Base-by-base conservation (phyloP, 2,329 filamentous ascomycete genomes). In the Fusarium chaquense region DNA sequence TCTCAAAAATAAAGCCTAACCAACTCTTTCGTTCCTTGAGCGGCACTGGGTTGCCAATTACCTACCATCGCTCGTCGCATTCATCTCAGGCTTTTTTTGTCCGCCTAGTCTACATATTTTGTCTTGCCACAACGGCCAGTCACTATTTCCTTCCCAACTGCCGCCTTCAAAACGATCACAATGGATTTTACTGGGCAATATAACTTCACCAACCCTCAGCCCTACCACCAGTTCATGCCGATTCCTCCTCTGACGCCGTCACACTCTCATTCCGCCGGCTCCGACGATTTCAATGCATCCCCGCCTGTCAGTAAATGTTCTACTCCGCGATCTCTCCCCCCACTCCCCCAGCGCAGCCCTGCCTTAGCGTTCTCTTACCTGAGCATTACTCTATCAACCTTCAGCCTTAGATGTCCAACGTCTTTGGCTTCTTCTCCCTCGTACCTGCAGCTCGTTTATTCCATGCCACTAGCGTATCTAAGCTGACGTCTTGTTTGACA, bases 281-380 rank as follows among this genome's bases (percentile, higher is more conserved):
- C 86, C 38, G 85, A 87, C 59, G 86, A 88, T 57, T 88, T 85
- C 75, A 83, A 80, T 61, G 84, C 84, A 55, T 87, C 86, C 71
- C 83, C 86, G 73, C 83, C 85, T 76, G 86, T 88, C 80, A 79
- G 84, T 84, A 67, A 56, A 68, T 72, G 64, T 67, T 67, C 63
- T 64, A 65, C 75, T 74, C 61, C 72, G 64, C 64, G 62, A 62
- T 72, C 64, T 74, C 49, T 71, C 69, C 69, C 68, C 69, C 69
- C 74, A 71, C 67, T 67, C 67, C 61, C 64, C 67, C 67, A 58
- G 69, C 69, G 65, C 71, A 73, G 72, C 70, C 72, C 67, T 75
- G 67, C 67, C 73, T 76, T 76, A 71, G 71, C 74, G 71, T 65
- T 70, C 61, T 44, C 74, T 77, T 76, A 79, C 75, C 75, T 77